Percentiles rank a stretch among this genome's conserved stretches.
Conservation (phyloP, 352 stramenopile species). For the Phytopythium delawarense region DNA sequence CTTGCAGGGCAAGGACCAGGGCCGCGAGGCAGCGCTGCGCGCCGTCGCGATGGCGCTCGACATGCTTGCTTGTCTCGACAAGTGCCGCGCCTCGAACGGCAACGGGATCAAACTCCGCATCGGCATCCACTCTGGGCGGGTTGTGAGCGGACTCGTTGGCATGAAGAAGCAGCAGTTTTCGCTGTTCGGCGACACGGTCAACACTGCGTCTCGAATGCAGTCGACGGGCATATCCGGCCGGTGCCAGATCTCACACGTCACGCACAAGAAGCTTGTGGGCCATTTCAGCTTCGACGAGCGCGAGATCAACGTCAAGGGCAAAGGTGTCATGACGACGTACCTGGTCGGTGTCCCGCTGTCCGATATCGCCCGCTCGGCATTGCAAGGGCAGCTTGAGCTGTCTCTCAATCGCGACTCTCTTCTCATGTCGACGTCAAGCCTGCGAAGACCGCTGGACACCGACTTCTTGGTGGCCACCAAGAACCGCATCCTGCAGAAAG, state of each 20-base stretch:
- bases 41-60: conserved; percentile 75
- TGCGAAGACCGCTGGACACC: conserved; percentile 40
- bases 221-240: conserved; percentile 74
- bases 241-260: conserved; percentile 82
- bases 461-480: conserved; percentile 50
- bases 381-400: conserved; percentile 60
- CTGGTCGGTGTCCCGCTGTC: conserved; percentile 70
- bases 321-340: conserved; percentile 83
- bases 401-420: conserved; percentile 68
- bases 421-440: conserved; percentile 32
- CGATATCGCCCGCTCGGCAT: conserved; percentile 51
- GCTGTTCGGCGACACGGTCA: conserved; percentile 93
- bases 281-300: conserved; percentile 79
- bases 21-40: conserved; percentile 65
- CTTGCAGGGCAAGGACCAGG: conserved; percentile 77
- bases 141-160: conserved; percentile 86
- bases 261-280: conserved; percentile 73
- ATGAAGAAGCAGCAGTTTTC: conserved; percentile 93
- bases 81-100: conserved; percentile 68
- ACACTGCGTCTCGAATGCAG: conserved; percentile 88
- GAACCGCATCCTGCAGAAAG: conserved; percentile 45
- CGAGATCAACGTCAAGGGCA: conserved; percentile 84
- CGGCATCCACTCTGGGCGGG: conserved; percentile 86
- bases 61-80: conserved; percentile 66
- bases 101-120: conserved; percentile 89